Base-by-base conservation (phyloP, 176 grass and related monocot species). In the Saccharum spontaneum region DNA sequence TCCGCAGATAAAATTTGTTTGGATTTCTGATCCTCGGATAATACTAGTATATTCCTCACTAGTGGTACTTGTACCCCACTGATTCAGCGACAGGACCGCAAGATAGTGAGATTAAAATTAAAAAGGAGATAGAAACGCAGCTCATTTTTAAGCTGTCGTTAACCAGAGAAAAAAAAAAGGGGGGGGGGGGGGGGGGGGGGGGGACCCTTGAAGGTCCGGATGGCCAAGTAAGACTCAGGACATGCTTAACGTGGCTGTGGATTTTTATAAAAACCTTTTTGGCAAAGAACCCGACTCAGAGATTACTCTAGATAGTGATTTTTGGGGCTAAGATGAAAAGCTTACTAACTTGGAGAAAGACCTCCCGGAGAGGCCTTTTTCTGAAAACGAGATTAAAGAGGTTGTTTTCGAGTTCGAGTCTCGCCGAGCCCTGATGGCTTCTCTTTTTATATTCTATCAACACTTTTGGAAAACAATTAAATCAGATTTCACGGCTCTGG, bases 1-100 rank as follows among this genome's bases (percentile, higher is more conserved):
- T 11, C 59, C 4, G 59, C 59, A 61, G 59, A 61, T 61, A 24
- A 61, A 61, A 4, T 16, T 60, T 60, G 57, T 60, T 2, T 14
- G 6, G 12, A 31, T 85, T 89, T 46, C 44, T 38, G 70, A n/a
- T 44, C 44, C 24, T 75, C 15, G 84, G 86, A 66, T 71, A 77
- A 41, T 15, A 31, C 61, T 74, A 38, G 68, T 74, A 88, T 75
- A 84, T 85, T 64, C 86, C 71, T 67, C 18, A 23, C n/a, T 31
- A 70, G 57, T 78, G 80, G 26, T 77, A 85, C 22, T 41, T 64
- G 22, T 61, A 59, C 55, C 55, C 60, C 61, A 38, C 33, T 38
- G 66, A 69, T 81, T 55, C 65, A 40, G 31, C 31, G 11, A 70
- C 66, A 22, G 31, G 65, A 69, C 79, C 45, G 8, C n/a, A n/a